Evolutionary conservation across 768 basidiomycete genomes (phyloP), one percentile per base, ranked within the genome.

Genomic region (Holtermanniella nyarrowii): DNA sequence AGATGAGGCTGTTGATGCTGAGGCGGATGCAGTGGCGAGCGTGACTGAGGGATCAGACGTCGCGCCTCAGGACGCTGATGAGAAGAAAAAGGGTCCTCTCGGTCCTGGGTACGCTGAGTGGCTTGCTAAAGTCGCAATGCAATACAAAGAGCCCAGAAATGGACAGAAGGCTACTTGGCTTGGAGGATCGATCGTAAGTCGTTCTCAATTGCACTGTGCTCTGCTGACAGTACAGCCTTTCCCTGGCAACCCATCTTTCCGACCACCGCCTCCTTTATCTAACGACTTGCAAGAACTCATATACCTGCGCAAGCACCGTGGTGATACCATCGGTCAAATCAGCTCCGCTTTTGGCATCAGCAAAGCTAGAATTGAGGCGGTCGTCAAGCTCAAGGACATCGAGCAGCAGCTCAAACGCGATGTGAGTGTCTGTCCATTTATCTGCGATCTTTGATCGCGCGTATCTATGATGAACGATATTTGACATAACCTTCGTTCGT

Each of bases 401-500:
- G 68, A 71, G 49, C 54, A 55, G 24, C 63, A 68, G 46, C 68
- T 60, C 52, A 53, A 42, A 20, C 50, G 64, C 39, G 59, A 68
- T 60, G 69, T 71, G 46, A 60, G 69, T 57, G 3, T 27, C 43
- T 49, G 14, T 20, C 39, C 31, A 23, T 43, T 14, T 41, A 23
- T 18, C 26, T n/a, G 18, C 44, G 50, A 22, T 44, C 44, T 27
- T 44, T 39, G 24, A 22, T 20, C 42, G 3, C 43, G 46, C 13
- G 46, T 27, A 37, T 55, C 53, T 46, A 59, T 59, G 66, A 70
- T 66, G 66, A 70, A 62, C 57, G 63, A 70, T 55, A 49, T 58
- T 62, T 70, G 69, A 68, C 66, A 70, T 70, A 66, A 70, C 69
- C 69, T 70, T 70, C 69, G 69, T 70, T 70, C 69, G 65, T 56